A percentile compares a stretch with the other conserved stretches of the same genome.
phyloP scores from a whole-genome alignment of 1,284 basidiomycete genomes.

The Microbotryomycetes sp. region DNA sequence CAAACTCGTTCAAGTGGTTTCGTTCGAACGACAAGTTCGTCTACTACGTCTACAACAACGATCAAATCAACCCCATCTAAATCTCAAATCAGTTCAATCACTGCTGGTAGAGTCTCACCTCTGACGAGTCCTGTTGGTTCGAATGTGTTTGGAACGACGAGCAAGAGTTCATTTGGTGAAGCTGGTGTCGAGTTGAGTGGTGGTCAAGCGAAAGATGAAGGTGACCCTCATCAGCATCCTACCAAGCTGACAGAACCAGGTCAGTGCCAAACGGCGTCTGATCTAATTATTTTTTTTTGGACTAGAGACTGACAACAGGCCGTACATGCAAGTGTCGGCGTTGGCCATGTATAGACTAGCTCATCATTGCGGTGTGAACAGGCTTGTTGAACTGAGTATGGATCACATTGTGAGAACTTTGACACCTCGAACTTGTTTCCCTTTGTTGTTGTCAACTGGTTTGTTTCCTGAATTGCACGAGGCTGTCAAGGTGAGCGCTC shows the following conservation, averaged over 20 bases:
- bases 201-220: conserved; percentile 24
- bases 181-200: not conserved
- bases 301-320: conserved; percentile 39
- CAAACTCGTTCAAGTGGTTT: not conserved
- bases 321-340: conserved; percentile 56
- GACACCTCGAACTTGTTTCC: conserved; percentile 63
- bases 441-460: conserved; percentile 54
- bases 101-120: not conserved
- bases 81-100: not conserved
- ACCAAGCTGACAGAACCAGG: conserved; percentile 40
- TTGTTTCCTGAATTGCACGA: conserved; percentile 17
- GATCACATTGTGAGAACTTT: conserved; percentile 69
- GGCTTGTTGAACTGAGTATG: conserved; percentile 59
- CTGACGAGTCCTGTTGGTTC: not conserved
- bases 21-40: too few relatives aligned
- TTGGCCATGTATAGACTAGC: conserved; percentile 72
- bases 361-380: conserved; percentile 66
- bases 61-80: not conserved
- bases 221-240: conserved; percentile 46
- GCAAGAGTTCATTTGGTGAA: conserved; percentile 1
- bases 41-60: not conserved
- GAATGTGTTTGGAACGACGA: conserved; percentile 25
- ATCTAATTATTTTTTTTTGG: conserved; percentile 32
- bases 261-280: conserved; percentile 44
- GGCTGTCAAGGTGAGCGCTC: not conserved